phyloP scores from a whole-genome alignment of 1,284 basidiomycete species.

The Ceratobasidium sp. region DNA sequence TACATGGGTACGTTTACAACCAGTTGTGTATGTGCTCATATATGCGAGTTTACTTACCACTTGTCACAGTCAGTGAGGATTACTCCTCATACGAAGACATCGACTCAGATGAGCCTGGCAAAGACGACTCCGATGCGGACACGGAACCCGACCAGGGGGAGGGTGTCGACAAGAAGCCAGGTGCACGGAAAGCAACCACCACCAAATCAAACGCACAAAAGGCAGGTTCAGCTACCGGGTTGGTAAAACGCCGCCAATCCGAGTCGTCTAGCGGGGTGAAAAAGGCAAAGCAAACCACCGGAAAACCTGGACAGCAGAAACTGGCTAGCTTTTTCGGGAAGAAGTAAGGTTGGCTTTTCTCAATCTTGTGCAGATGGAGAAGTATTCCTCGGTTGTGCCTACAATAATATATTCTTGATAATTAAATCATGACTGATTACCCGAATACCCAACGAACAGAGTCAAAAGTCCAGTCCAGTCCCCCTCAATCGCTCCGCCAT shows the following conservation, averaged over 20 bases:
- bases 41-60: conserved; percentile 35
- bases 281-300: conserved; percentile 1
- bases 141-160: conserved; percentile 33
- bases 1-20: conserved; percentile 68
- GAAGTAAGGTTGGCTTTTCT: background rate
- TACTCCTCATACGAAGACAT: conserved; percentile 83
- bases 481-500: conserved; percentile 37
- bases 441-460: background rate
- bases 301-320: conserved; percentile 37
- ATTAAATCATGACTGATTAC: background rate
- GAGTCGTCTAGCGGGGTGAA: conserved; percentile 5
- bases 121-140: conserved; percentile 51
- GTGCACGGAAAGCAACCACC: background rate
- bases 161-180: conserved; percentile 13
- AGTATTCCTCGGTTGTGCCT: background rate
- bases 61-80: conserved; percentile 71
- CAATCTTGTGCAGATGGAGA: background rate
- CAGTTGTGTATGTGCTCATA: conserved; percentile 4
- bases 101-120: conserved; percentile 60
- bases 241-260: conserved; percentile 20
- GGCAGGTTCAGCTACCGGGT: background rate
- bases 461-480: conserved; percentile 38
- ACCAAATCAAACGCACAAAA: conserved; percentile 3
- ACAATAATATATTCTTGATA: background rate
- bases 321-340: conserved; percentile 40